phyloP scores from a whole-genome alignment of 2,329 filamentous ascomycete species.

The Penicillium rolfsii region DNA sequence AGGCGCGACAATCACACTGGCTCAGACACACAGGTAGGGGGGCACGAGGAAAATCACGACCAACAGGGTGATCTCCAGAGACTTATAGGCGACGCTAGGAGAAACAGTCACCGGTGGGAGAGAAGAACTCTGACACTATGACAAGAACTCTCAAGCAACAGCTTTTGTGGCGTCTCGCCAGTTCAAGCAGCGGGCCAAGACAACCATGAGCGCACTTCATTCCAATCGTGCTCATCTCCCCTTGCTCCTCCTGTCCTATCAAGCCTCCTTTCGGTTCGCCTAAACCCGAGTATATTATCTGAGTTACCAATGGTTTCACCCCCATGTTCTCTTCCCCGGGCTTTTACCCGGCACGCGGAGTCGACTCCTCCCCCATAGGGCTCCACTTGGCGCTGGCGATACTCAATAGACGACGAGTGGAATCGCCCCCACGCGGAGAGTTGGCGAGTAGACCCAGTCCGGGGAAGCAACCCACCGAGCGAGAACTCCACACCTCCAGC shows the following conservation, averaged over 20 bases:
- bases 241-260: neutral
- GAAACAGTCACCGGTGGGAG: neutral
- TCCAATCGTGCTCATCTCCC: neutral
- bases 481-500: neutral
- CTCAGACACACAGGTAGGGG: neutral
- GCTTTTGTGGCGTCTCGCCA: neutral
- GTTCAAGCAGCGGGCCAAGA: neutral
- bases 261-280: neutral
- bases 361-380: neutral
- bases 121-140: neutral
- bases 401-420: neutral
- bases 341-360: conserved; percentile 11
- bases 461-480: conserved; percentile 26
- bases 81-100: neutral
- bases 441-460: conserved; percentile 8
- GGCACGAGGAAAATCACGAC: neutral
- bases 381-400: neutral
- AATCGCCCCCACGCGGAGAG: conserved; percentile 1
- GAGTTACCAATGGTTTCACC: neutral
- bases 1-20: neutral
- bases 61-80: neutral
- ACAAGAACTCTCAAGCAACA: neutral
- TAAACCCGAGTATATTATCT: neutral
- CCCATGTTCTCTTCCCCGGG: neutral
- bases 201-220: neutral